Conservation (phyloP, 2,329 filamentous ascomycete species). For the Fusarium clavum region DNA sequence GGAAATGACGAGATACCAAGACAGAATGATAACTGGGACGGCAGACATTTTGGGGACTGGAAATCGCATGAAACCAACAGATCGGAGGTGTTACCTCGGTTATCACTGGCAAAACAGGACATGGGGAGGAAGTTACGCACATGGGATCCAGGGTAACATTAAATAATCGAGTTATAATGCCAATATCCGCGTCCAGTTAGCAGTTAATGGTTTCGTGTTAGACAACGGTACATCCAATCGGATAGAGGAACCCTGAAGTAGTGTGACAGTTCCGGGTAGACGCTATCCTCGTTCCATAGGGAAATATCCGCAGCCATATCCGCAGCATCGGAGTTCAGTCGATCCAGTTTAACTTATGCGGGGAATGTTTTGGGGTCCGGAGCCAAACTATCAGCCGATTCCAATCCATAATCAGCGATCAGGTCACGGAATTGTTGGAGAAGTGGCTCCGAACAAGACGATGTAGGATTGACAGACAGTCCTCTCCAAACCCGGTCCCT, state of each 20-base stretch:
- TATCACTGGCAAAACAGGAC: not conserved
- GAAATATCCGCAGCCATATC: not conserved
- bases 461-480: not conserved
- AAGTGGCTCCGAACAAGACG: not conserved
- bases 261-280: not conserved
- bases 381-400: not conserved
- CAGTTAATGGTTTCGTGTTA: not conserved
- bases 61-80: not conserved
- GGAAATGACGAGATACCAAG: not conserved
- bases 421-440: not conserved
- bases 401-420: not conserved
- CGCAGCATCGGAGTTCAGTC: not conserved
- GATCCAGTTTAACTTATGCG: not conserved
- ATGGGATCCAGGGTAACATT: not conserved
- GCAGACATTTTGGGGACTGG: not conserved
- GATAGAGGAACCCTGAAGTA: not conserved
- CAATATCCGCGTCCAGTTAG: not conserved
- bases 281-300: not conserved
- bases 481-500: not conserved
- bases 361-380: not conserved
- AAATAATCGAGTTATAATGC: rapidly evolving
- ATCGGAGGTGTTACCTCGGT: not conserved
- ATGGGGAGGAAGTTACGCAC: not conserved
- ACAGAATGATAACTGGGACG: no score
- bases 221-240: not conserved